Conservation (phyloP, 2,329 filamentous ascomycete species). For the Hypoxylon sp. region DNA sequence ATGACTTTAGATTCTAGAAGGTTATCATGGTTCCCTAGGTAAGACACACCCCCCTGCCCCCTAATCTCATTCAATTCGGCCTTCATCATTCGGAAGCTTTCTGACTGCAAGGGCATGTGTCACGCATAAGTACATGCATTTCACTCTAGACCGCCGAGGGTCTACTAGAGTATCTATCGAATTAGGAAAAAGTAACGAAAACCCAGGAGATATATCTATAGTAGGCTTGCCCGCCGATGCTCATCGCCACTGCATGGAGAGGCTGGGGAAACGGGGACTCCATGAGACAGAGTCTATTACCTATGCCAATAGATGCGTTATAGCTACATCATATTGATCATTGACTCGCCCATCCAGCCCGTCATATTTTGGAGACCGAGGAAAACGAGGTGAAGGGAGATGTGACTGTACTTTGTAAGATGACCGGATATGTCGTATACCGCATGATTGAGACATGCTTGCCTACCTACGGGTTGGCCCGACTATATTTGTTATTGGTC, state of each 20-base stretch:
- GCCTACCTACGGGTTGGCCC: constrained; percentile 1
- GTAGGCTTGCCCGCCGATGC: not conserved
- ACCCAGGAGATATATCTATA: constrained; percentile 1
- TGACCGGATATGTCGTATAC: constrained; percentile 23
- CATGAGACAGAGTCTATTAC: not conserved
- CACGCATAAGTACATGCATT: constrained; percentile 7
- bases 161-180: constrained; percentile 13
- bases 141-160: constrained; percentile 21
- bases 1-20: constrained; percentile 31
- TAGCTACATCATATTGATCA: not conserved
- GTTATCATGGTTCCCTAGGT: constrained; percentile 28
- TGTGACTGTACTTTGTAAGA: constrained; percentile 9
- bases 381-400: constrained; percentile 7
- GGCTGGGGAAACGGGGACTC: not conserved
- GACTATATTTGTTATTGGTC: constrained; percentile 20
- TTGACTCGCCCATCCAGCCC: not conserved
- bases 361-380: constrained; percentile 5
- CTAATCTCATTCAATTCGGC: constrained; percentile 7
- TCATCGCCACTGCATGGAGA: not conserved
- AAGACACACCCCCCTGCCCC: constrained; percentile 6
- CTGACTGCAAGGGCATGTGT: constrained; percentile 19
- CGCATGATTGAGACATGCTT: constrained; percentile 30
- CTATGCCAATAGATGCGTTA: not conserved
- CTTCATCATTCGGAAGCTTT: constrained; percentile 12
- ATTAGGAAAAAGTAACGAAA: constrained; percentile 5